phyloP scores from a whole-genome alignment of 1,139 yeast species.

The Lodderomyces beijingensis region DNA sequence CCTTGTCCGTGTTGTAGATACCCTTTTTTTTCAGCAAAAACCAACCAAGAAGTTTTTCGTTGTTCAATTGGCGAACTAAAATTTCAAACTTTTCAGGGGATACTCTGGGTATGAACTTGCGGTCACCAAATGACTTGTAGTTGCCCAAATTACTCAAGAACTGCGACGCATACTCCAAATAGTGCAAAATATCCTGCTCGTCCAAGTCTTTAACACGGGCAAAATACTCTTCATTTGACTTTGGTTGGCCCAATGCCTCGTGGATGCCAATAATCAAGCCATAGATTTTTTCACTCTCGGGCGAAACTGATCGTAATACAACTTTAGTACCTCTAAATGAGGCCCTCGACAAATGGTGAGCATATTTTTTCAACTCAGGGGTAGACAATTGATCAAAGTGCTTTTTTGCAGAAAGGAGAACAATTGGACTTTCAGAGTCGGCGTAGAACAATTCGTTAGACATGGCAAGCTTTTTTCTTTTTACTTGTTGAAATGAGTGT shows the following conservation, averaged over 20 bases:
- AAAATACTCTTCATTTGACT: conserved; percentile 39
- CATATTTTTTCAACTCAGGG: conserved; percentile 49
- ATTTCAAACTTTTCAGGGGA: conserved; percentile 43
- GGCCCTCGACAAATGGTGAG: conserved; percentile 79
- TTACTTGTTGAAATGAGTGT: not conserved
- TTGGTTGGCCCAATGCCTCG: conserved; percentile 43
- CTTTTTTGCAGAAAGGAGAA: conserved; percentile 38
- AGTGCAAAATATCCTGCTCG: conserved; percentile 36
- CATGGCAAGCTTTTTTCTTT: conserved; percentile 2
- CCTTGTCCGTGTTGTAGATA: conserved; percentile 47
- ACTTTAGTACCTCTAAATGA: conserved; percentile 80
- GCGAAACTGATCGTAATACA: conserved; percentile 77
- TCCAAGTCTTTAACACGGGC: conserved; percentile 20
- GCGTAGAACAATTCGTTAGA: conserved; percentile 24
- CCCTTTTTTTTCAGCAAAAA: conserved; percentile 45
- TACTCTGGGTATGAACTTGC: conserved; percentile 72
- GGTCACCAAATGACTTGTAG: conserved; percentile 86
- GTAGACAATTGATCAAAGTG: conserved; percentile 40
- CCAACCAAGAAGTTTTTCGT: conserved; percentile 28
- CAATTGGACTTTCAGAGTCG: conserved; percentile 43
- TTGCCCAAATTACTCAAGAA: conserved; percentile 80
- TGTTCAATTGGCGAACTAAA: conserved; percentile 40
- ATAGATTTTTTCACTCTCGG: conserved; percentile 71
- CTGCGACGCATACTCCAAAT: conserved; percentile 77
- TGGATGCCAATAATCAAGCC: conserved; percentile 65